phyloP scores from a whole-genome alignment of 176 grass and related monocot genomes.

The Phoenix dactylifera region DNA sequence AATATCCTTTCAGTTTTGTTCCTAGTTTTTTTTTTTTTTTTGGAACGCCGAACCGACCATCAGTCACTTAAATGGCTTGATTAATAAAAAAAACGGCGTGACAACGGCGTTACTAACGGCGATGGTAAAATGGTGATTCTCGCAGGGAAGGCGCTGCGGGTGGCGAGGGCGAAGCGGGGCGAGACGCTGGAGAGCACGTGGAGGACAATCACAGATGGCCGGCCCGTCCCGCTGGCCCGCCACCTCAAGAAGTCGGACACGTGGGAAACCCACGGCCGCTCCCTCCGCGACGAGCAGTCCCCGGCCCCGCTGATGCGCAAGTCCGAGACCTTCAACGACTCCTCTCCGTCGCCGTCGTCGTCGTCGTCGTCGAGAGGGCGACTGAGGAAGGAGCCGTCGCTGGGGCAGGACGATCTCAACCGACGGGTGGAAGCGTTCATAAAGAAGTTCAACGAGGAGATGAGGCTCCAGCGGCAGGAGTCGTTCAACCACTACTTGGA shows the following conservation, averaged over 20 bases:
- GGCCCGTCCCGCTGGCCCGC: slow-evolving; percentile 52
- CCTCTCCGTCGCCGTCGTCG: no score
- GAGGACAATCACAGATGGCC: slow-evolving; percentile 88
- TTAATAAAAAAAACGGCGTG: no score
- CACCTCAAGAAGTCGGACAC: slow-evolving; percentile 98
- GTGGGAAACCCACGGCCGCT: slow-evolving; percentile 35
- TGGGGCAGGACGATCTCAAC: slow-evolving; percentile 90
- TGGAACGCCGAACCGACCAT: no score
- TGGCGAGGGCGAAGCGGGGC: slow-evolving; percentile 42
- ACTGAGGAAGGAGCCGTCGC: slow-evolving; percentile 57
- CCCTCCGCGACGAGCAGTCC: background rate
- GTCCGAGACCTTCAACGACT: no score
- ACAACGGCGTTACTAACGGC: no score
- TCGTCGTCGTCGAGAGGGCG: no score
- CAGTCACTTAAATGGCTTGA: no score
- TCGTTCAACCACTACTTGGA: slow-evolving; percentile 83
- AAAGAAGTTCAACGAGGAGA: slow-evolving; percentile 97
- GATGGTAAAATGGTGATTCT: background rate
- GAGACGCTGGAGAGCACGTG: slow-evolving; percentile 93
- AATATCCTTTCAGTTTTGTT: no score
- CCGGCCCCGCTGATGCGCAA: no score
- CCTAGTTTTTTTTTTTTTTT: no score
- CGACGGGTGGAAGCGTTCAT: slow-evolving; percentile 89
- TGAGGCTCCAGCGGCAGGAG: slow-evolving; percentile 86
- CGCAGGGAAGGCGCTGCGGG: slow-evolving; percentile 49